Conservation (phyloP, 805 yeast species). For the Phaffomyces thermotolerans region DNA sequence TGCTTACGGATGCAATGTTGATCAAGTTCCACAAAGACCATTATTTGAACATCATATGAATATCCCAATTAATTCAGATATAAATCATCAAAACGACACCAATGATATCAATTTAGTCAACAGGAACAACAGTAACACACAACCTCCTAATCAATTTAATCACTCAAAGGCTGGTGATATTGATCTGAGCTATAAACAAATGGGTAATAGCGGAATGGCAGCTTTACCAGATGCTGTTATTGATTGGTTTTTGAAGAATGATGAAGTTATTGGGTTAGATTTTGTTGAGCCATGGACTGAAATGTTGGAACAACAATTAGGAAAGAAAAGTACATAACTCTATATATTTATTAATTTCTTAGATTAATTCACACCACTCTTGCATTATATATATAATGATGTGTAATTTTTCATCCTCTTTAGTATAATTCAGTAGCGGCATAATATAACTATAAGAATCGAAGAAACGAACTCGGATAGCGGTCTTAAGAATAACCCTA, state of each 20-base stretch:
- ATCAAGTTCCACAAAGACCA: conserved; percentile 3
- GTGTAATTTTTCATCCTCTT: too few relatives aligned
- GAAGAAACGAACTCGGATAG: too few relatives aligned
- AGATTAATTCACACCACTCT: too few relatives aligned
- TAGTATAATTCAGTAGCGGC: too few relatives aligned
- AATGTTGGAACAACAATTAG: conserved; percentile 60
- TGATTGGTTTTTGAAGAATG: conserved; percentile 42
- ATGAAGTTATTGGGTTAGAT: conserved; percentile 45
- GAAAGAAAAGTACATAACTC: conserved; percentile 12
- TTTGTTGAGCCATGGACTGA: conserved; percentile 77
- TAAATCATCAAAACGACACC: neutral
- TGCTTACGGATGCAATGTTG: neutral
- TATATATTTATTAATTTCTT: neutral
- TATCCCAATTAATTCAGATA: neutral
- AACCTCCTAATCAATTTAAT: neutral
- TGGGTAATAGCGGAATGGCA: conserved; percentile 6
- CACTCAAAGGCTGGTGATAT: neutral
- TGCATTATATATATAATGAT: too few relatives aligned
- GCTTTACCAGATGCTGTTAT: conserved; percentile 30
- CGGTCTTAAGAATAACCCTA: too few relatives aligned
- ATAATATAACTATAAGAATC: too few relatives aligned
- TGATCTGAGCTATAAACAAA: conserved; percentile 19
- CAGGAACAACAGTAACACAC: neutral
- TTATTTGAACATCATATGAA: neutral
- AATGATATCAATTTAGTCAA: neutral